These are phyloP conservation scores for Clausena lansium DNA, from an alignment of 345 rosid genomes.

Conservation along the genomic window DNA sequence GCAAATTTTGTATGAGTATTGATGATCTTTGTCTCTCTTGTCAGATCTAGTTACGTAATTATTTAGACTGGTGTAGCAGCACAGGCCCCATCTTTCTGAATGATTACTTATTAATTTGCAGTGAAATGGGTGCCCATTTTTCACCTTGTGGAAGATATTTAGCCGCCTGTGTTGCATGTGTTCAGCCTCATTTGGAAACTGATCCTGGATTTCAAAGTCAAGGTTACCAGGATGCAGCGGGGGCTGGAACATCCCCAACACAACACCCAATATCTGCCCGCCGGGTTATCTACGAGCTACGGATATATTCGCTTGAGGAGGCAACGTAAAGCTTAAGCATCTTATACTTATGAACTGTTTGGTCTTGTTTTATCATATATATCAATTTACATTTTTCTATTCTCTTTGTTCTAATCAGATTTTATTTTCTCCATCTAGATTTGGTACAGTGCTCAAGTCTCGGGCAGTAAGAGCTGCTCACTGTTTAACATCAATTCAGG, in stretches of 20 bases:
- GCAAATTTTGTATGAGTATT: neutral
- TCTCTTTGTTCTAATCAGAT: slow-evolving; percentile 32
- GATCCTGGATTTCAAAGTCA: slow-evolving; percentile 70
- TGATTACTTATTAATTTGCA: slow-evolving; percentile 35
- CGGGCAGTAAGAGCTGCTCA: slow-evolving; percentile 94
- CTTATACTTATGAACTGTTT: slow-evolving; percentile 7
- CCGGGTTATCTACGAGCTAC: slow-evolving; percentile 93
- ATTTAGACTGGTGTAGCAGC: neutral
- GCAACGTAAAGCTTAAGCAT: slow-evolving; percentile 60
- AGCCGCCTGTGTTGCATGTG: slow-evolving; percentile 96
- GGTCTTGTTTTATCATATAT: neutral
- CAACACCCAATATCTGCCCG: slow-evolving; percentile 90
- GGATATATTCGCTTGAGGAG: slow-evolving; percentile 90
- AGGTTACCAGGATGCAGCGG: slow-evolving; percentile 53
- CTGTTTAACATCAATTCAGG: slow-evolving; percentile 98
- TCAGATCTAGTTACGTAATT: neutral
- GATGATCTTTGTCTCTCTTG: neutral
- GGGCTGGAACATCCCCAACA: slow-evolving; percentile 85
- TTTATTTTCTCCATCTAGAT: slow-evolving; percentile 41
- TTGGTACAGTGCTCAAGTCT: slow-evolving; percentile 81
- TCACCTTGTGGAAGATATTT: slow-evolving; percentile 96
- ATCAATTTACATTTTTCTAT: slow-evolving; percentile 46
- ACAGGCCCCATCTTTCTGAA: neutral
- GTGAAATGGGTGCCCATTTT: slow-evolving; percentile 99
- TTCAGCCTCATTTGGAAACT: slow-evolving; percentile 75